These are phyloP conservation scores for Mycena belliarum DNA, from an alignment of 768 basidiomycete genomes.

Conservation along the genomic window DNA sequence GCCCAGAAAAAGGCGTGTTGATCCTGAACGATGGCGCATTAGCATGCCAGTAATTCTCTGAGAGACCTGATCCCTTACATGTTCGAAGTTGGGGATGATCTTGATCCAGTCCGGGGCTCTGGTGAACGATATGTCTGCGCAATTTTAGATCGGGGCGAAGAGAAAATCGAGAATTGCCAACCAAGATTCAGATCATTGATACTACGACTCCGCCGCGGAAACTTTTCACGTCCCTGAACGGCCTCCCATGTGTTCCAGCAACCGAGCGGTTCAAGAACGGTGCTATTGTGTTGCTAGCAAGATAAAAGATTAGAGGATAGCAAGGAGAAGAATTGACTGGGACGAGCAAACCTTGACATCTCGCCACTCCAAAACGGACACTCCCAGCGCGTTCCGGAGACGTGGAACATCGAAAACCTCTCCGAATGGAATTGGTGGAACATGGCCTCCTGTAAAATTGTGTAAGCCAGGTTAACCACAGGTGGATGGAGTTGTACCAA, in stretches of 20 bases:
- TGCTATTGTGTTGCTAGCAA: slow-evolving; percentile 34
- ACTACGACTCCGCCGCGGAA: slow-evolving; percentile 40
- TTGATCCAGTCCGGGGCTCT: slow-evolving; percentile 17
- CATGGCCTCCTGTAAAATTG: slow-evolving; percentile 33
- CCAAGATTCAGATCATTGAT: slow-evolving; percentile 44
- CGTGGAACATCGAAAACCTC: slow-evolving; percentile 62
- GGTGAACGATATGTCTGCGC: slow-evolving; percentile 55
- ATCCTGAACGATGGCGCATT: slow-evolving; percentile 25
- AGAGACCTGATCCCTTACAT: slow-evolving; percentile 10
- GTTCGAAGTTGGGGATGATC: slow-evolving; percentile 40
- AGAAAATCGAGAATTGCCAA: slow-evolving; percentile 23
- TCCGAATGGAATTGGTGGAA: slow-evolving; percentile 55
- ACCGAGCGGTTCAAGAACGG: slow-evolving; percentile 48
- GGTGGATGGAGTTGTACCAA: slow-evolving; percentile 22
- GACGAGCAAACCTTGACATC: slow-evolving; percentile 46
- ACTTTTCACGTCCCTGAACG: slow-evolving; percentile 39
- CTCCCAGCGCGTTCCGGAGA: slow-evolving; percentile 43
- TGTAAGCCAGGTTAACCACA: background rate
- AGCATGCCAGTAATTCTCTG: no score
- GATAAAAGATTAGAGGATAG: background rate
- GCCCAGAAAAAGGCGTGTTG: slow-evolving; percentile 47
- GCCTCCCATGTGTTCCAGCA: slow-evolving; percentile 58
- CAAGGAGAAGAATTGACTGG: background rate
- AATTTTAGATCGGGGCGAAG: slow-evolving; percentile 23
- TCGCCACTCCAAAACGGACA: slow-evolving; percentile 62